These are phyloP conservation scores for Alternaria longipes DNA, from an alignment of 2,329 filamentous ascomycete species.

Conservation along the genomic window DNA sequence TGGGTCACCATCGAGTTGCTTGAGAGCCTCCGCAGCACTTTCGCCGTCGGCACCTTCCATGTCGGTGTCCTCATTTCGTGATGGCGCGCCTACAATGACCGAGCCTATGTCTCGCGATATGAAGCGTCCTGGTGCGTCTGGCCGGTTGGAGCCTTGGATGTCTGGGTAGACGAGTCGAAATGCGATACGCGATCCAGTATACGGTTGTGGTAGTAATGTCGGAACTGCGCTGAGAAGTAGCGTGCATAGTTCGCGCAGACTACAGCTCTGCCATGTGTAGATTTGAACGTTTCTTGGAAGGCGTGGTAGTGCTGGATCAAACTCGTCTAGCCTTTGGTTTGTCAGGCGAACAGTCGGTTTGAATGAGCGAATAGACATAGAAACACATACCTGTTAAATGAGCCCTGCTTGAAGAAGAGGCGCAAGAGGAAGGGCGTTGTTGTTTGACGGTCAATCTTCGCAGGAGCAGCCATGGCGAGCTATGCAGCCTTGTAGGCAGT, in stretches of 20 bases:
- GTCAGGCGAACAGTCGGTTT: constrained; percentile 3
- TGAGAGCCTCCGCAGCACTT: constrained; percentile 45
- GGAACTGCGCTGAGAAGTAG: constrained; percentile 77
- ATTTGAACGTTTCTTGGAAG: constrained; percentile 76
- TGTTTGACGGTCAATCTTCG: constrained; percentile 70
- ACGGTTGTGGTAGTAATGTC: constrained; percentile 73
- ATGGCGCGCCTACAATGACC: constrained; percentile 70
- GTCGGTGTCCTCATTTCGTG: constrained; percentile 32
- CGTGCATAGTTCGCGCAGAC: constrained; percentile 80
- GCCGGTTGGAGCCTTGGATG: constrained; percentile 59
- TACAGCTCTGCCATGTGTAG: constrained; percentile 87
- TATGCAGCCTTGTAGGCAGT: not conserved
- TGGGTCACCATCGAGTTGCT: constrained; percentile 66
- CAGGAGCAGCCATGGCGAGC: constrained; percentile 45
- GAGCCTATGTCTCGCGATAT: constrained; percentile 83
- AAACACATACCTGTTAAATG: constrained; percentile 70
- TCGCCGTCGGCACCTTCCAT: constrained; percentile 23
- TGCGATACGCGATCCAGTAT: constrained; percentile 82
- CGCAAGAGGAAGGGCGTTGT: constrained; percentile 85
- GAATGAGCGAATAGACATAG: not conserved
- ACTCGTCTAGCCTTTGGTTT: constrained; percentile 71
- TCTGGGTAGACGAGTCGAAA: constrained; percentile 90
- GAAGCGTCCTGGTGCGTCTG: constrained; percentile 67
- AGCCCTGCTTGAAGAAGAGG: constrained; percentile 80
- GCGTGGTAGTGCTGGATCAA: constrained; percentile 62